Percentiles rank a stretch among this genome's conserved stretches.
These are phyloP conservation scores for Chlamydomonas eustigma DNA, from an alignment of 139 green algal species.

Conservation along the genomic window DNA sequence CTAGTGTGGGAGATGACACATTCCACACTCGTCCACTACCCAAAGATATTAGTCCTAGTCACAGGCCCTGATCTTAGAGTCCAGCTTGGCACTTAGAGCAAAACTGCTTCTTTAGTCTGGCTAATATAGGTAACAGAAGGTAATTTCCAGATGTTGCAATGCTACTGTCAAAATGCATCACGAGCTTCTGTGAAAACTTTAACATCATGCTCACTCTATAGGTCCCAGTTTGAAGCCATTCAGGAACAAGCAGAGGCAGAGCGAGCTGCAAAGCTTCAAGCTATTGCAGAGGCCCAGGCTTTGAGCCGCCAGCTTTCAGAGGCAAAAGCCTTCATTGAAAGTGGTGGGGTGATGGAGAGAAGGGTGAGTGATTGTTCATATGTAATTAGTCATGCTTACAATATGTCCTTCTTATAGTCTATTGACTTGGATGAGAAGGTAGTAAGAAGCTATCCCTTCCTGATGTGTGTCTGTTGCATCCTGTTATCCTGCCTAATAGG, in stretches of 20 bases:
- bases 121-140: too few relatives aligned
- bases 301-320: slow-evolving; percentile 16
- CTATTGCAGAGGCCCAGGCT: slow-evolving; percentile 30
- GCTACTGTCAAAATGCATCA: neutral
- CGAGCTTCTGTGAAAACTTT: neutral
- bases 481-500: neutral
- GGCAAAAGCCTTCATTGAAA: slow-evolving; percentile 19
- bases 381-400: neutral
- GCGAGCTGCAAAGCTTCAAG: slow-evolving; percentile 30
- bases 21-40: neutral
- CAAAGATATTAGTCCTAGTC: too few relatives aligned
- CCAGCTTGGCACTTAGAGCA: neutral
- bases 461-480: neutral
- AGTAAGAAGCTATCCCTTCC: neutral
- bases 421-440: neutral
- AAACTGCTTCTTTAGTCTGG: too few relatives aligned
- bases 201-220: neutral
- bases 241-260: slow-evolving; percentile 11
- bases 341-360: slow-evolving; percentile 23
- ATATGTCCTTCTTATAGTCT: neutral
- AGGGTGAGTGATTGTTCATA: slow-evolving; percentile 16
- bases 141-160: neutral
- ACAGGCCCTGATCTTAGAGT: neutral
- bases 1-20: neutral
- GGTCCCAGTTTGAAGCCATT: slow-evolving; percentile 7